Conservation (phyloP, 2,329 filamentous ascomycete species). For the Nemania sp. region DNA sequence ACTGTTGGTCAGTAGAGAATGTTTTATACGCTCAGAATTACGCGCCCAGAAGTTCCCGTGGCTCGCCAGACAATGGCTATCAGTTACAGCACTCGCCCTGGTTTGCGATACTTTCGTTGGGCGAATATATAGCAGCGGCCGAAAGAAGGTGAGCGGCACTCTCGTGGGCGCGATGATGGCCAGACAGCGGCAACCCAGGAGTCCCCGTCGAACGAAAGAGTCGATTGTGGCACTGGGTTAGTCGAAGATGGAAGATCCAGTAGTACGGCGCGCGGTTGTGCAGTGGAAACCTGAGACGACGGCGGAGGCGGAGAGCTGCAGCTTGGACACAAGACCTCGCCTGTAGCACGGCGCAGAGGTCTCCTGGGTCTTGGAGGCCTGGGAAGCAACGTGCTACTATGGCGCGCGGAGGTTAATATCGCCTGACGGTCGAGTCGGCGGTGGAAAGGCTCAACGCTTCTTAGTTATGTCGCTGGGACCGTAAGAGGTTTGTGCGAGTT, state of each 20-base stretch:
- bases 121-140: slow-evolving; percentile 33
- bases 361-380: slow-evolving; percentile 38
- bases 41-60: slow-evolving; percentile 14
- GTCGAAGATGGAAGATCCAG: slow-evolving; percentile 50
- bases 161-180: slow-evolving; percentile 30
- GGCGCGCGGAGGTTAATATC: slow-evolving; percentile 38
- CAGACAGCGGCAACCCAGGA: slow-evolving; percentile 41
- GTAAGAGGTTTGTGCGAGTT: slow-evolving; percentile 45
- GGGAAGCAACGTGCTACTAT: slow-evolving; percentile 37
- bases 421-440: slow-evolving; percentile 38
- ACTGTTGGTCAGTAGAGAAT: slow-evolving; percentile 26
- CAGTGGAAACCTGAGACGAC: slow-evolving; percentile 46
- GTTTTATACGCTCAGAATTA: slow-evolving; percentile 12
- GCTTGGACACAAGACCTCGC: slow-evolving; percentile 43
- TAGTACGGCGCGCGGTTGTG: slow-evolving; percentile 57
- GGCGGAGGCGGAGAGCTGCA: slow-evolving; percentile 53
- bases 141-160: slow-evolving; percentile 26
- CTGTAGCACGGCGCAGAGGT: slow-evolving; percentile 39
- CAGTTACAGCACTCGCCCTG: slow-evolving; percentile 22
- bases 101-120: slow-evolving; percentile 16
- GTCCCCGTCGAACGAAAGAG: slow-evolving; percentile 56
- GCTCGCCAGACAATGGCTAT: slow-evolving; percentile 23
- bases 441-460: slow-evolving; percentile 39
- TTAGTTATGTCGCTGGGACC: slow-evolving; percentile 39
- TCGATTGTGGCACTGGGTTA: slow-evolving; percentile 56